Evolutionary conservation across 306 rosid genomes (phyloP), one percentile per base, ranked within the genome.

Genomic region (Inga oerstediana): DNA sequence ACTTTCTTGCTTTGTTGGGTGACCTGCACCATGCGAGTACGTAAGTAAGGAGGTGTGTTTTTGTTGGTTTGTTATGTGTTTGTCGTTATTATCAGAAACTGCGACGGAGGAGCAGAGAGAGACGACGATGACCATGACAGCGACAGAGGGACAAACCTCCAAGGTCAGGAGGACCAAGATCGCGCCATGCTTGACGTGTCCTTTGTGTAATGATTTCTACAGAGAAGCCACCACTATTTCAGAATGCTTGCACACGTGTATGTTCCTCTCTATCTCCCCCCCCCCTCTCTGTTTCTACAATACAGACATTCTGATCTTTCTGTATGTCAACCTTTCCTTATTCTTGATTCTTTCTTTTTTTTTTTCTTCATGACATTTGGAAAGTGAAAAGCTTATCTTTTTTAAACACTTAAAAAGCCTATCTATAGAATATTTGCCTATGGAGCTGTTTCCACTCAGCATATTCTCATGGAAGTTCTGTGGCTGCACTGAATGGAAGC

Each of bases 1-100:
- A 44, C 77, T 81, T 81, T 51, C 51, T 64, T 66, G 84, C 56
- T 72, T n/a, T n/a, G 39, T 86, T 44, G 77, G 81, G 85, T 79
- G 80, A 80, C 95, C 89, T 91, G 93, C 95, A 89, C 85, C 89
- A 85, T 77, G 79, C 80, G 83, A 70, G 69, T 86, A 86, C 89
- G 91, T 91, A 74, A 76, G 52, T 80, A 48, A 67, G 81, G 81
- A 79, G 74, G 79, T 49, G 13, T 58, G 64, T 7, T n/a, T 22
- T 72, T 79, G 49, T 72, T 56, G n/a, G 34, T 74, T 34, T 59
- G 43, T 75, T 72, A 10, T 52, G 87, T 78, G 65, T 49, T 81
- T 81, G 85, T 79, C 85, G 10, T 75, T 83, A 12, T 4, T 75
- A 58, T 81, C 77, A 71, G 81, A 78, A 32, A 68, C 43, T 30